A percentile compares a stretch with the other conserved stretches of the same genome.
phyloP scores from a whole-genome alignment of 371 early-diverging fungal genomes.

The Zychaea mexicana region DNA sequence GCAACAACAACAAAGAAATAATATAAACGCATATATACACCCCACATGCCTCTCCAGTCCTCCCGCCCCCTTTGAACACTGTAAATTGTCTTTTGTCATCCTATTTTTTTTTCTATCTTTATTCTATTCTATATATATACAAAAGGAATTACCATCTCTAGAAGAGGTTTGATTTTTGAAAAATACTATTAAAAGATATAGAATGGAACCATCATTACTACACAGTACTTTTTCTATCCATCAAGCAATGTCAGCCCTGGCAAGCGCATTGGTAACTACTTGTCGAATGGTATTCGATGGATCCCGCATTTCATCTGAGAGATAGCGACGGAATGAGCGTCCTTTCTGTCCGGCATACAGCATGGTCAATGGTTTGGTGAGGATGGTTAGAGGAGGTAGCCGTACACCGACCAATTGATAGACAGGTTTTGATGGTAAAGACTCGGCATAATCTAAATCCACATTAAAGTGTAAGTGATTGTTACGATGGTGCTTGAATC shows the following conservation, averaged over 20 bases:
- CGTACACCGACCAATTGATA: conserved; percentile 4
- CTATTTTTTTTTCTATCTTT: no score
- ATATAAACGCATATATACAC: no score
- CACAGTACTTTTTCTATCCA: no score
- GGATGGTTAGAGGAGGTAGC: conserved; percentile 35
- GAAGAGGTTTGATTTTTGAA: no score
- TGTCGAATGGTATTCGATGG: conserved; percentile 2
- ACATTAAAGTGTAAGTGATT: background rate
- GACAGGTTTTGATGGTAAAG: conserved; percentile 8
- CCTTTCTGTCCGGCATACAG: conserved; percentile 33
- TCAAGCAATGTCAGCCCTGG: conserved; percentile 3
- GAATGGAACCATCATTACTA: no score
- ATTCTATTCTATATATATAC: no score
- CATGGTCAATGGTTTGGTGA: conserved; percentile 38
- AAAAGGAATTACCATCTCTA: no score
- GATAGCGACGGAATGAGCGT: conserved; percentile 34
- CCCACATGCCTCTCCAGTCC: no score
- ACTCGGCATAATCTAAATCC: conserved; percentile 29
- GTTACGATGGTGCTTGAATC: no score
- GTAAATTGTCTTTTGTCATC: no score
- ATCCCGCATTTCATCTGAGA: conserved; percentile 18
- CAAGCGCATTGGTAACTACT: conserved; percentile 21
- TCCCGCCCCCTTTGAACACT: no score
- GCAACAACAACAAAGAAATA: background rate
- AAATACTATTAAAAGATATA: no score